Conservation (phyloP, 2,329 filamentous ascomycete genomes). For the Dryadomyces quercivorus region DNA sequence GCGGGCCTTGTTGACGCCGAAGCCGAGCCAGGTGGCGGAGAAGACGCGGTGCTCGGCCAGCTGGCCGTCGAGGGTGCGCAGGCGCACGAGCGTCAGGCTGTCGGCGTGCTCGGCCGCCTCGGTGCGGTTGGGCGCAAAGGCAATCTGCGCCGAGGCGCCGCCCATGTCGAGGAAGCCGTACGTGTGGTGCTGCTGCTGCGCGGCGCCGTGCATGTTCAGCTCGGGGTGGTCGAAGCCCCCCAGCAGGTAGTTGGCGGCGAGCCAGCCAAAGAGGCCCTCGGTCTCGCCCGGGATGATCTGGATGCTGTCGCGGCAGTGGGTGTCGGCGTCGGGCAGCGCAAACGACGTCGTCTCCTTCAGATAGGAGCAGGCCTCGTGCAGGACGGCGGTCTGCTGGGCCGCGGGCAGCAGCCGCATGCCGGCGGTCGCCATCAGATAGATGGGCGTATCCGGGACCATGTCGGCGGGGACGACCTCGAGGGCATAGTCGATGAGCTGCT, state of each 20-base stretch:
- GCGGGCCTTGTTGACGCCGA: conserved; percentile 90
- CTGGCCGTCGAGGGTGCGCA: conserved; percentile 72
- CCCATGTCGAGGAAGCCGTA: conserved; percentile 99
- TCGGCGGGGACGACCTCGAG: conserved; percentile 63
- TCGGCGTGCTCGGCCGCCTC: conserved; percentile 83
- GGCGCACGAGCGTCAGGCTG: conserved; percentile 72
- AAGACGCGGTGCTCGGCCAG: conserved; percentile 79
- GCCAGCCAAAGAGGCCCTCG: conserved; percentile 93
- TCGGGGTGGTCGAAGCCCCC: conserved; percentile 75
- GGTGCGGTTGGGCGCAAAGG: conserved; percentile 87
- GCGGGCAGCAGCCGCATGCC: conserved; percentile 81
- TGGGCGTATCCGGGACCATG: conserved; percentile 71
- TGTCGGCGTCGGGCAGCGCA: conserved; percentile 55
- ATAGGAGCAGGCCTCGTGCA: conserved; percentile 73
- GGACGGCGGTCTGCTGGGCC: conserved; percentile 56
- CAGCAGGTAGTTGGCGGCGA: conserved; percentile 89
- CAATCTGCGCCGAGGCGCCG: conserved; percentile 92
- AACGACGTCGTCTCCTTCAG: conserved; percentile 67
- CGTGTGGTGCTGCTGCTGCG: conserved; percentile 65
- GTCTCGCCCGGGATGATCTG: conserved; percentile 94
- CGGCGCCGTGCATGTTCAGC: conserved; percentile 52
- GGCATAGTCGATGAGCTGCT: conserved; percentile 70
- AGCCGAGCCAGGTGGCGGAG: conserved; percentile 92
- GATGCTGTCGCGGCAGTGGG: conserved; percentile 62
- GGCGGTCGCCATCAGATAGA: conserved; percentile 91